Percentiles rank a stretch among this genome's conserved stretches.
These are phyloP conservation scores for Vararia minispora DNA, from an alignment of 768 basidiomycete species.

Conservation along the genomic window DNA sequence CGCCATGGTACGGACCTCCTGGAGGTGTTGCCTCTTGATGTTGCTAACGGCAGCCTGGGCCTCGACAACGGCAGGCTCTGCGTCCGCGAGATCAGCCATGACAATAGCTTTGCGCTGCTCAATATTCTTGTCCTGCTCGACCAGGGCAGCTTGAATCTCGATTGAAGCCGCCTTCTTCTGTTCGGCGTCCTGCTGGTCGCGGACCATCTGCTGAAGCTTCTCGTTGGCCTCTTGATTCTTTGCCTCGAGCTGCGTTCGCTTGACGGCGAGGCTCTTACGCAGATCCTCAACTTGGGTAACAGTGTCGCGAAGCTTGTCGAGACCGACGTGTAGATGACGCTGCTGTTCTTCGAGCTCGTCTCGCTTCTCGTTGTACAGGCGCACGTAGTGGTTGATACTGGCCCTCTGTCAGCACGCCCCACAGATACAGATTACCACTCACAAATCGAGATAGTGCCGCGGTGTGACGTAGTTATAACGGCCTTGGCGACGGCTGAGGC, in stretches of 20 bases:
- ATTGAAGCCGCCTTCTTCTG: constrained; percentile 97
- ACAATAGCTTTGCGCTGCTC: constrained; percentile 82
- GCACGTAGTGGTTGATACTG: constrained; percentile 96
- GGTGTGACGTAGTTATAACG: constrained; percentile 96
- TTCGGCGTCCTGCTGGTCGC: constrained; percentile 97
- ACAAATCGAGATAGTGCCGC: constrained; percentile 98
- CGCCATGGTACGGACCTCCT: constrained; percentile 96
- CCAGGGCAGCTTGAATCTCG: constrained; percentile 88
- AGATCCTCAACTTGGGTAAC: constrained; percentile 96
- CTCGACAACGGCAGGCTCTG: constrained; percentile 93
- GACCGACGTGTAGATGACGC: constrained; percentile 93
- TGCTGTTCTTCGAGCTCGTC: constrained; percentile 98
- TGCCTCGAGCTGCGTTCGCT: constrained; percentile 83
- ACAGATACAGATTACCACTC: constrained; percentile 26
- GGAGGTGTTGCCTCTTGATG: constrained; percentile 90
- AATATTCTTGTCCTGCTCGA: constrained; percentile 84
- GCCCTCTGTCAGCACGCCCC: constrained; percentile 3
- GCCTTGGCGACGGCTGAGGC: constrained; percentile 87
- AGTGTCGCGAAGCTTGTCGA: constrained; percentile 93
- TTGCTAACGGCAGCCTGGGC: constrained; percentile 95
- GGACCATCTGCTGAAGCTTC: constrained; percentile 95
- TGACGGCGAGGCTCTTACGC: constrained; percentile 88
- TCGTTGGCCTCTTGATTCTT: constrained; percentile 96
- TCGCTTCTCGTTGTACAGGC: constrained; percentile 89
- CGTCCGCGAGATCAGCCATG: constrained; percentile 92